Evolutionary conservation across 371 early-diverging fungal species (phyloP).

Genomic region (Globomyces sp.): DNA sequence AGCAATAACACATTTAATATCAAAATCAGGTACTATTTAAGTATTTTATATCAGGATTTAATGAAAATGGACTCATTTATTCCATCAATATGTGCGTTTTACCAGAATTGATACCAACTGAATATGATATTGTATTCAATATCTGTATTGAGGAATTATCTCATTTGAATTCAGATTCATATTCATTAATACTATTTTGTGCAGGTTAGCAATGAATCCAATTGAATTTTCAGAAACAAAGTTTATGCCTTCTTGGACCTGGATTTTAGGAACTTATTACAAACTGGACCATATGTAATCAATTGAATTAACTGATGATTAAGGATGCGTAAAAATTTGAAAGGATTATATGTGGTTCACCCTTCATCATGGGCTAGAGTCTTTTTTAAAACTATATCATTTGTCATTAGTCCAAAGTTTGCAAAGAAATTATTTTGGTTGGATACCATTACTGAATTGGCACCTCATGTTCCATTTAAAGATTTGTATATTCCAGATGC

Average conservation of each 20-base stretch:
- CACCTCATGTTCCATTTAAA: constrained; percentile 62
- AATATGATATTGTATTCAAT: not conserved
- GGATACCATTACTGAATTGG: constrained; percentile 67
- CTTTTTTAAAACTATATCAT: constrained; percentile 65
- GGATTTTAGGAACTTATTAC: constrained; percentile 82
- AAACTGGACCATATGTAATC: constrained; percentile 69
- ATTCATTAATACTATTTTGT: constrained; percentile 9
- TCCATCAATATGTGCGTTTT: no score
- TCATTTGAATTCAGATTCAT: constrained; percentile 8
- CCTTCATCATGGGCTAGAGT: constrained; percentile 68
- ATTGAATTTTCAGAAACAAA: constrained; percentile 64
- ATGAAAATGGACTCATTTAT: no score
- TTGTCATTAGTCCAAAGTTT: constrained; percentile 80
- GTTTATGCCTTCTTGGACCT: constrained; percentile 77
- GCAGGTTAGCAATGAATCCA: not conserved
- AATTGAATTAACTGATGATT: not conserved
- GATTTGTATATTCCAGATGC: constrained; percentile 76
- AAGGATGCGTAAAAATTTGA: constrained; percentile 80
- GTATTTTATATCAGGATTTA: no score
- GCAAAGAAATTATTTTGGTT: constrained; percentile 82
- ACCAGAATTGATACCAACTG: not conserved
- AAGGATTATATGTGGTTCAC: constrained; percentile 86
- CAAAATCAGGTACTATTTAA: no score
- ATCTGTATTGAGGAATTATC: not conserved
- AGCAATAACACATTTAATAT: no score